phyloP scores from a whole-genome alignment of 2,329 filamentous ascomycete species.

The Plenodomus tracheiphilus region DNA sequence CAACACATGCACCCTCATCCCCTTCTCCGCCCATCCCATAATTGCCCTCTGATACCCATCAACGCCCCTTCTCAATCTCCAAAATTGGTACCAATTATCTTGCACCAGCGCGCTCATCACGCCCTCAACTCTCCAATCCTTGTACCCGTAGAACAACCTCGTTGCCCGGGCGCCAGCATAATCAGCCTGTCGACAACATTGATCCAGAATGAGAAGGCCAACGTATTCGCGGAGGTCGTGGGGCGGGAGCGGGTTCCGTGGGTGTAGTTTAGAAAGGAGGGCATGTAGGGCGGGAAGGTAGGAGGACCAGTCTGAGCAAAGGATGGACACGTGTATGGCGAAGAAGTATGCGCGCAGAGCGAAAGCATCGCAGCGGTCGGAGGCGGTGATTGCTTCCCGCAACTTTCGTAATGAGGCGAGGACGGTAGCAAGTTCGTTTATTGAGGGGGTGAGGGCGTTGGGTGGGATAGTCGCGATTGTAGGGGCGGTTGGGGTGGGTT shows the following conservation, averaged over 20 bases:
- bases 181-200: slow-evolving; percentile 80
- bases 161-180: slow-evolving; percentile 73
- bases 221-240: slow-evolving; percentile 79
- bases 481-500: slow-evolving; percentile 1
- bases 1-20: slow-evolving; percentile 74
- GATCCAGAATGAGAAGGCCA: slow-evolving; percentile 81
- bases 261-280: slow-evolving; percentile 73
- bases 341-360: slow-evolving; percentile 90
- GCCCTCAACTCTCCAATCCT: slow-evolving; percentile 69
- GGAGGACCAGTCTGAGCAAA: slow-evolving; percentile 80
- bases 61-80: slow-evolving; percentile 68
- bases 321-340: slow-evolving; percentile 80
- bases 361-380: slow-evolving; percentile 76
- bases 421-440: slow-evolving; percentile 69
- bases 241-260: slow-evolving; percentile 66
- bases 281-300: slow-evolving; percentile 87
- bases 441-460: slow-evolving; percentile 33
- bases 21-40: slow-evolving; percentile 78
- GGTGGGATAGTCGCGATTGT: slow-evolving; percentile 24
- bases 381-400: slow-evolving; percentile 83
- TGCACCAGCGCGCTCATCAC: slow-evolving; percentile 72
- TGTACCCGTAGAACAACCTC: slow-evolving; percentile 63
- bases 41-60: slow-evolving; percentile 80
- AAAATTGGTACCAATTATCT: slow-evolving; percentile 83
- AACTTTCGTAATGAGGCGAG: slow-evolving; percentile 87